Evolutionary conservation across 1,284 basidiomycete species (phyloP), one percentile per base, ranked within the genome.

Genomic region (Golubevia pallescens): DNA sequence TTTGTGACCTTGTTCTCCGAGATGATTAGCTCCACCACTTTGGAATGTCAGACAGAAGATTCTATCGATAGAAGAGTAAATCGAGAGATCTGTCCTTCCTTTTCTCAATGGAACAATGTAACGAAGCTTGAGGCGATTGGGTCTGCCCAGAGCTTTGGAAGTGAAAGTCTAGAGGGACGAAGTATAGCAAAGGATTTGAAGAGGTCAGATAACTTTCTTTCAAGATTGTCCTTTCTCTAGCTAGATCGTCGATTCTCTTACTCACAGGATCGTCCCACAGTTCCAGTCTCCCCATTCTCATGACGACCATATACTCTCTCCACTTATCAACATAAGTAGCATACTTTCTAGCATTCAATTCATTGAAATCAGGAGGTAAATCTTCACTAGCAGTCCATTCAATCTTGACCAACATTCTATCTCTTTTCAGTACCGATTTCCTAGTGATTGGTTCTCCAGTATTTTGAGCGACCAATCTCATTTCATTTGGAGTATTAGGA

Each of bases 351-450:
- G 92, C 90, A 65, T 89, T 87, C 42, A 86, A 85, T 75, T 93
- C 93, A 75, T 93, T 90, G 75, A 93, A 93, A 58, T 88, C 84
- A 3, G 80, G 71, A 2, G 88, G 86, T 0, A 92, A 73, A 23
- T 86, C 86, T 65, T 90, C 89, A 2, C 86, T 86, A 62, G 89
- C 89, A 3, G 90, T 90, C 76, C 91, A 90, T 57, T 89, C 90
- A 7, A 91, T 88, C 68, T 92, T 89, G 56, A 95, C 90, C 13
- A 94, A 88, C 92, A 95, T 94, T 71, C 93, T 89, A 84, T 94
- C 93, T 92, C 85, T 70, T 90, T n/a, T n/a, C 21, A 80, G 64
- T 14, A 75, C 69, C 14, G 68, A 69, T 23, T 61, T 67, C 48
- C 67, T 67, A 3, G 72, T 73, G 59, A 77, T 66, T 56, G 74